Base-by-base conservation (phyloP, 2,329 filamentous ascomycete genomes). In the Alternaria brassicicola region DNA sequence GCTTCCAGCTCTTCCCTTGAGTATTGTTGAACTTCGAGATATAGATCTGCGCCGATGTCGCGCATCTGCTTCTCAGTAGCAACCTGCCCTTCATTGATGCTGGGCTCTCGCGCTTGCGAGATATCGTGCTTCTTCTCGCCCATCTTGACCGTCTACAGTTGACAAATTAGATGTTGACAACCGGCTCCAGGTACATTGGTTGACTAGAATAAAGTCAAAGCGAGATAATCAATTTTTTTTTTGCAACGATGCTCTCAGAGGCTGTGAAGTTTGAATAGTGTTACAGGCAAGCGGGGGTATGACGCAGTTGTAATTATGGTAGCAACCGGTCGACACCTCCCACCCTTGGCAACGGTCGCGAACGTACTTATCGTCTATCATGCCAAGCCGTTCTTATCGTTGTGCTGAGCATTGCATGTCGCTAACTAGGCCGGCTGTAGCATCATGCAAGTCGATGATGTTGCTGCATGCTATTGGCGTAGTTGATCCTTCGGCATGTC, bases 11-110 rank as follows among this genome's bases (percentile, higher is more conserved):
- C 79, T 66, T 81, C 78, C 17, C 74, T 62, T 0, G 78, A 76
- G 33, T 81, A 76, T 35, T 81, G 78, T 31, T 75, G 75, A 3
- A 78, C 77, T 66, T 82, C 80, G 8, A 78, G 72, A 54, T 79
- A 82, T n/a, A 82, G 67, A 21, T 80, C 75, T 5, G 78, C 80
- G 25, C 76, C 80, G 31, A 82, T 82, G 63, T 82, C 80, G 39
- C 67, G 72, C 71, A 76, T 76, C 54, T 76, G 69, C 65, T 76
- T 75, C 48, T 73, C 67, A 15, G 67, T 68, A 13, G 62, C 68
- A 4, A 71, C 33, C 43, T 73, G 63, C 1, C 65, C 73, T 59
- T 74, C 68, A 39, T 73, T 63, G 6, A 75, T 42, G 46, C 71
- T 74, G 4, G 68, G 55, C n/a, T 66, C 60, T 17, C 60, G 56